Evolutionary conservation across 352 stramenopile genomes (phyloP).

Genomic region (Pythium folliculosum): DNA sequence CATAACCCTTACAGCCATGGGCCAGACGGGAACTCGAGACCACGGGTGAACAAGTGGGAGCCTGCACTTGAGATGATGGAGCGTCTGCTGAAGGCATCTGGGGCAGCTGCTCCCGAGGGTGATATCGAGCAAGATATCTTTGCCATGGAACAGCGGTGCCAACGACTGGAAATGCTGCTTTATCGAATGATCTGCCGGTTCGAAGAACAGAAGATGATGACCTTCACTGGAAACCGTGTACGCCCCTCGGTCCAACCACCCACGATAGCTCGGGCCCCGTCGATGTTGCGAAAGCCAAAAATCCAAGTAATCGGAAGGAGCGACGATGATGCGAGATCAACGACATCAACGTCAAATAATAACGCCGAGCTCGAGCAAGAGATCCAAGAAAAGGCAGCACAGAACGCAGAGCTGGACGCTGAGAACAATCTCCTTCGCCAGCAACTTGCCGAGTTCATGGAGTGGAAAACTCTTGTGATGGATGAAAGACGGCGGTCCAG

Average conservation of each 20-base stretch:
- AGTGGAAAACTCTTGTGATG: slow-evolving; percentile 60
- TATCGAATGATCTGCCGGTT: slow-evolving; percentile 87
- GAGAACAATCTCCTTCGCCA: slow-evolving; percentile 73
- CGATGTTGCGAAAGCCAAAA: slow-evolving; percentile 51
- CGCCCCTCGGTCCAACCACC: slow-evolving; percentile 20
- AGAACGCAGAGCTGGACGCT: slow-evolving; percentile 50
- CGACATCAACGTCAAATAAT: slow-evolving; percentile 31
- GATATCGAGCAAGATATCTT: slow-evolving; percentile 40
- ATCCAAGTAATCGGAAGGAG: slow-evolving; percentile 41
- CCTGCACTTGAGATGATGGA: slow-evolving; percentile 82
- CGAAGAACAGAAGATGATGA: slow-evolving; percentile 79
- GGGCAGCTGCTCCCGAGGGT: slow-evolving; percentile 44
- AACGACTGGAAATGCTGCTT: slow-evolving; percentile 78
- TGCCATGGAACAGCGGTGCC: slow-evolving; percentile 55
- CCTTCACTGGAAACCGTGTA: slow-evolving; percentile 48
- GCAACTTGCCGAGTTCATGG: slow-evolving; percentile 68
- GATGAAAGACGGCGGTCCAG: slow-evolving; percentile 24
- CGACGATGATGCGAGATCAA: slow-evolving; percentile 47
- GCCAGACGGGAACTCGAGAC: slow-evolving; percentile 21
- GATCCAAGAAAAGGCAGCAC: slow-evolving; percentile 40
- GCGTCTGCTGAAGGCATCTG: slow-evolving; percentile 63
- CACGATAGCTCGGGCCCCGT: slow-evolving; percentile 23
- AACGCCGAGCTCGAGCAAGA: slow-evolving; percentile 47
- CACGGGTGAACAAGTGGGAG: slow-evolving; percentile 72
- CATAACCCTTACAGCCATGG: slow-evolving; percentile 29